phyloP scores from a whole-genome alignment of 768 basidiomycete genomes.

The Tulasnella sp. region DNA sequence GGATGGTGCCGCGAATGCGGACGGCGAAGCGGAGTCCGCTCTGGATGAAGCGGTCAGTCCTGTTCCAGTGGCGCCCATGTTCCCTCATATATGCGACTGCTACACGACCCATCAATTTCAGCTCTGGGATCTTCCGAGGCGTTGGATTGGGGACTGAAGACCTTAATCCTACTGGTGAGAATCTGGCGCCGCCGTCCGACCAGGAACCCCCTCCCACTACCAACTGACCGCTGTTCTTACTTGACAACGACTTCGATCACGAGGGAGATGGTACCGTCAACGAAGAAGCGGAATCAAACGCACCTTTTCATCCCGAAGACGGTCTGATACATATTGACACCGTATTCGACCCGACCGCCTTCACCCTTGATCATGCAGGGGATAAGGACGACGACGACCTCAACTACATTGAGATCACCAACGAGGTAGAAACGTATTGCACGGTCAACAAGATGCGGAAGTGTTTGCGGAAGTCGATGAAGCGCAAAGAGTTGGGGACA shows the following conservation, averaged over 20 bases:
- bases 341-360: neutral
- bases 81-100: neutral
- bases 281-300: neutral
- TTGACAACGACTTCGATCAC: neutral
- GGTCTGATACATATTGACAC: neutral
- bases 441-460: neutral
- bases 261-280: neutral
- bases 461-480: constrained; percentile 2
- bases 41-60: neutral
- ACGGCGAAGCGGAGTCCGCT: neutral
- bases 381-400: constrained; percentile 24
- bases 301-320: neutral
- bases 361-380: constrained; percentile 20
- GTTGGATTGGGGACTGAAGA: constrained; percentile 4
- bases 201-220: neutral
- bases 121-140: constrained; percentile 1
- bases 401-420: constrained; percentile 19
- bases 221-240: constrained; percentile 11
- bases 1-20: neutral
- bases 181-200: neutral
- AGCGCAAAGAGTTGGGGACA: constrained; percentile 17
- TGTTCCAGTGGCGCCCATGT: neutral
- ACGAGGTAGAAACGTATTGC: constrained; percentile 5
- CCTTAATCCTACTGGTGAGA: neutral
- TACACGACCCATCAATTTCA: constrained; percentile 6